Evolutionary conservation across 2,329 filamentous ascomycete species (phyloP), one percentile per base, ranked within the genome.

Genomic region (Fusarium albidum): DNA sequence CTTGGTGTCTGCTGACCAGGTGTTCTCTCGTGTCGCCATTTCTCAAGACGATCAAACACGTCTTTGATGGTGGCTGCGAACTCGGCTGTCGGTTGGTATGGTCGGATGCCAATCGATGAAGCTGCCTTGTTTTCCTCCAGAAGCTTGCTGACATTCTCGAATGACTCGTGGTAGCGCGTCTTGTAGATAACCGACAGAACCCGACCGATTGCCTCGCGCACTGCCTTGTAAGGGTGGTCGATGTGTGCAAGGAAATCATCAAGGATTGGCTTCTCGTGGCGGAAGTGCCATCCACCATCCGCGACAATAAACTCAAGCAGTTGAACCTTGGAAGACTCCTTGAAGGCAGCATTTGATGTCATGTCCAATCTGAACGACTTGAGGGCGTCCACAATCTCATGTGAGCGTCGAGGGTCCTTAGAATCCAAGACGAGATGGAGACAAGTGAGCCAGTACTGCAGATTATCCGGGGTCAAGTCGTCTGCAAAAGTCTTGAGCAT

Each of bases 151-250:
- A 99, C 89, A 68, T 92, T 87, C 57, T 87, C 86, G 73, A 96
- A 97, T 0, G 93, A 96, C 74, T 99, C 95, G 69, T 97, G 91
- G 72, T 99, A 96, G 18, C 92, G 83, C 9, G 92, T 96, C 59
- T 93, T 89, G 72, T 93, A 95, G 52, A 98, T 94, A 5, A 88
- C 89, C 5, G 91, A 89, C 53, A 99, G 84, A 0, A 94, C 94
- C 35, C 92, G 84, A 1, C 95, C 95, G 77, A 99, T 96, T 1
- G 94, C 88, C 75, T 99, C 95, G 53, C 95, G 89, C 6, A 99
- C 95, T 26, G 92, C 90, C 78, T 99, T 99, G 78, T 99, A 99
- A 0, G 95, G 95, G 71, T 99, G 95, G 69, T 99, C 92, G 33
- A 99, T 86, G 71, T 99, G 95, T 18, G 83, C 81, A 55, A 99